Conservation (phyloP, 257 asterid genomes). For the Echium plantagineum region DNA sequence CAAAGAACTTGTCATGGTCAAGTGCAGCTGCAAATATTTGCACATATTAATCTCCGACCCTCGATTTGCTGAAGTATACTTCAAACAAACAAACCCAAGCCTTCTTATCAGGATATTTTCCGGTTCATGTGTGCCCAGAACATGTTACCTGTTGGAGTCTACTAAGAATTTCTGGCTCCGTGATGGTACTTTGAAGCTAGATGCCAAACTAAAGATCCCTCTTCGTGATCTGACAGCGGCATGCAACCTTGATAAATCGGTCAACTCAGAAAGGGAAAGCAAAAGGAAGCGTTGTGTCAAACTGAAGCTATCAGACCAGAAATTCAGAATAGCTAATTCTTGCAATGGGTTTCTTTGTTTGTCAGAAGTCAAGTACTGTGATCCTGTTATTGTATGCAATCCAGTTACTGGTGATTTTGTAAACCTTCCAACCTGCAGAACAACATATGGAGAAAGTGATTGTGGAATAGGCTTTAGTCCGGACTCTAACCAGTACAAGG, state of each 20-base stretch:
- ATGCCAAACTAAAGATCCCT: slow-evolving; percentile 9
- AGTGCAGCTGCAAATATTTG: slow-evolving; percentile 4
- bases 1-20: slow-evolving; percentile 8
- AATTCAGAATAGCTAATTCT: slow-evolving; percentile 10
- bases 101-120: slow-evolving; percentile 5
- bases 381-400: slow-evolving; percentile 10
- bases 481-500: slow-evolving; percentile 3
- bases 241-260: neutral
- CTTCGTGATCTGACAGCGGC: neutral
- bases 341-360: slow-evolving; percentile 12
- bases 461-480: slow-evolving; percentile 14
- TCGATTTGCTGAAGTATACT: slow-evolving; percentile 11
- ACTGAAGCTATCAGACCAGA: slow-evolving; percentile 9
- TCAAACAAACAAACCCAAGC: slow-evolving; percentile 3
- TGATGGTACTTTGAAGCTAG: slow-evolving; percentile 3
- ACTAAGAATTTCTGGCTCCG: neutral
- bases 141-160: slow-evolving; percentile 1
- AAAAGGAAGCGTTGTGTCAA: slow-evolving; percentile 7
- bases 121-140: slow-evolving; percentile 6
- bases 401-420: slow-evolving; percentile 14
- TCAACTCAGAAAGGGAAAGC: neutral
- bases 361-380: slow-evolving; percentile 5
- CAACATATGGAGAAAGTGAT: neutral
- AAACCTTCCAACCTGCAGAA: slow-evolving; percentile 2
- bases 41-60: slow-evolving; percentile 2